phyloP scores from a whole-genome alignment of 2,329 filamentous ascomycete species.

The Ceratocystis papillata region DNA sequence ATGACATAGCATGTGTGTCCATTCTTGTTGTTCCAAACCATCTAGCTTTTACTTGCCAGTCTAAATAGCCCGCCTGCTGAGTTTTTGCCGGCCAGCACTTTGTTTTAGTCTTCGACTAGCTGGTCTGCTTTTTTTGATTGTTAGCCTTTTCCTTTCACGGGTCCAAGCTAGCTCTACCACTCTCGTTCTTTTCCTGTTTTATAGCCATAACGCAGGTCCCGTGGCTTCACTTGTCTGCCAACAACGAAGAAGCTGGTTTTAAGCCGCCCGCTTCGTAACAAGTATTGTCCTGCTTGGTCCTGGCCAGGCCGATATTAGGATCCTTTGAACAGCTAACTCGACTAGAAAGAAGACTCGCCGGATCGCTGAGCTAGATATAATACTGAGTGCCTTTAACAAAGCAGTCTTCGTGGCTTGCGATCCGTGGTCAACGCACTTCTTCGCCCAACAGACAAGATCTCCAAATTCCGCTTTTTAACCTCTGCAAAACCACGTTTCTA shows the following conservation, averaged over 20 bases:
- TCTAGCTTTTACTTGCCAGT: neutral
- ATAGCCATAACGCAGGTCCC: too few relatives aligned
- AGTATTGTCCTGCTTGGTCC: too few relatives aligned
- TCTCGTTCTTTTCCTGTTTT: constrained; percentile 4
- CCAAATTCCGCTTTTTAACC: neutral
- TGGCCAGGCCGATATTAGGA: too few relatives aligned
- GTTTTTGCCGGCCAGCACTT: neutral
- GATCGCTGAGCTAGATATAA: too few relatives aligned
- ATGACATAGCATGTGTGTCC: neutral
- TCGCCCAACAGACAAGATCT: too few relatives aligned
- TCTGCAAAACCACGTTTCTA: neutral
- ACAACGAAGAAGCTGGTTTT: neutral
- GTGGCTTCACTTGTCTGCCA: neutral
- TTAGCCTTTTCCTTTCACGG: neutral
- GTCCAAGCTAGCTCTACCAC: neutral
- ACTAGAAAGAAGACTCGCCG: too few relatives aligned
- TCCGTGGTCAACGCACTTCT: too few relatives aligned
- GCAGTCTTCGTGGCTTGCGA: too few relatives aligned
- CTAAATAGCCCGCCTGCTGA: neutral
- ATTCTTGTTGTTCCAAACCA: neutral
- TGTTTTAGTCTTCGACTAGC: neutral
- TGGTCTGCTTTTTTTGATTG: neutral
- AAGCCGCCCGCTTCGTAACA: too few relatives aligned
- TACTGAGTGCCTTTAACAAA: too few relatives aligned
- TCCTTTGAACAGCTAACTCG: too few relatives aligned